phyloP scores from a whole-genome alignment of 2,329 filamentous ascomycete species.

The Emmonsiellopsis sp. region DNA sequence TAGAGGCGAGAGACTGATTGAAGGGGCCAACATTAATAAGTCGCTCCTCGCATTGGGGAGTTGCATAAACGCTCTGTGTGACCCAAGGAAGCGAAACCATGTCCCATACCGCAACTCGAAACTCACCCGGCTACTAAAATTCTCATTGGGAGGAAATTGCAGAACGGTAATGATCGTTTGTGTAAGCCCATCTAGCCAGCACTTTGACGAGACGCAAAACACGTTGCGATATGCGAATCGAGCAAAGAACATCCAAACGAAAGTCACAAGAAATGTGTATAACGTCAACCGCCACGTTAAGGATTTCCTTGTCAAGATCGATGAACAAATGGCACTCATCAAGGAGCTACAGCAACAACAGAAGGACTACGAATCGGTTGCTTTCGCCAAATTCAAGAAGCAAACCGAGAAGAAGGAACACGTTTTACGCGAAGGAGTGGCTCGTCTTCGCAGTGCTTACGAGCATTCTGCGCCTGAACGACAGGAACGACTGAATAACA shows the following conservation, averaged over 20 bases:
- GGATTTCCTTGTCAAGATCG: slow-evolving; percentile 98
- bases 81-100: slow-evolving; percentile 82
- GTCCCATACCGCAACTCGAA: slow-evolving; percentile 98
- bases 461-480: slow-evolving; percentile 71
- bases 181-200: slow-evolving; percentile 88
- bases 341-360: slow-evolving; percentile 91
- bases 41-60: slow-evolving; percentile 88
- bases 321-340: slow-evolving; percentile 95
- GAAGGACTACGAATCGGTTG: slow-evolving; percentile 73
- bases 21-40: slow-evolving; percentile 99
- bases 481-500: slow-evolving; percentile 65
- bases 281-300: slow-evolving; percentile 99
- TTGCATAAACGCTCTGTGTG: slow-evolving; percentile 97
- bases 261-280: slow-evolving; percentile 97
- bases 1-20: slow-evolving; percentile 76
- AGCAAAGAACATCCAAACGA: slow-evolving; percentile 99
- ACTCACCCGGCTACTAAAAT: slow-evolving; percentile 88
- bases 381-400: slow-evolving; percentile 84
- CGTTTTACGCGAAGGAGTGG: slow-evolving; percentile 66
- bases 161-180: slow-evolving; percentile 99
- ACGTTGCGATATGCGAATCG: slow-evolving; percentile 94
- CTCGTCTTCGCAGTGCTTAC: slow-evolving; percentile 72
- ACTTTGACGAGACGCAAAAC: slow-evolving; percentile 98
- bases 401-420: slow-evolving; percentile 75
- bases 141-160: slow-evolving; percentile 94